Percentiles rank a stretch among this genome's conserved stretches.
These are phyloP conservation scores for Ophiocordyceps camponoti-floridani DNA, from an alignment of 2,329 filamentous ascomycete species.

Conservation along the genomic window DNA sequence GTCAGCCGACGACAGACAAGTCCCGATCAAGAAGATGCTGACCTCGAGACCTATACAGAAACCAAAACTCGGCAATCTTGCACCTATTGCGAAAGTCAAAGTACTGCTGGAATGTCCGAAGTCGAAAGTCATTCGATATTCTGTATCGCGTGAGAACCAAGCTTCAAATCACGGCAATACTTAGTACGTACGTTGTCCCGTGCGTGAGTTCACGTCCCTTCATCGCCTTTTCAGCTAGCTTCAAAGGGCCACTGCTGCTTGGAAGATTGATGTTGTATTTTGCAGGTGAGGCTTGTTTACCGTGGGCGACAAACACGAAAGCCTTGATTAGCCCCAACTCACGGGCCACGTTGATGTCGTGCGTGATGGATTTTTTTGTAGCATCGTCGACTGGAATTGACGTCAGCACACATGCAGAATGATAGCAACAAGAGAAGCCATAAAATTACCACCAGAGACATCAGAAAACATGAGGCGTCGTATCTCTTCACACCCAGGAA, in stretches of 20 bases:
- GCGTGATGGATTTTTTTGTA: not conserved
- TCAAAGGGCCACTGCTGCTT: not conserved
- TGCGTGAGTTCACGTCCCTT: conserved; percentile 11
- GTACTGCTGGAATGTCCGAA: too few species aligned
- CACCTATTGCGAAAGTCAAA: not conserved
- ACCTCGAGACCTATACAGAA: conserved; percentile 9
- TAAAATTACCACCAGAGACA: conserved; percentile 3
- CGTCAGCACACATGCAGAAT: not conserved
- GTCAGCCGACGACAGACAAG: not conserved
- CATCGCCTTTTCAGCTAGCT: conserved; percentile 8
- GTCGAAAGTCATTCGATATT: not conserved
- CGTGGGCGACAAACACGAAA: fast-evolving
- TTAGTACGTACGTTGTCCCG: conserved; percentile 4
- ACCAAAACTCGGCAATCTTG: conserved; percentile 1
- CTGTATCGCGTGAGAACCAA: not conserved
- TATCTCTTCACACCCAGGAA: not conserved
- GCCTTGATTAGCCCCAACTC: too few species aligned
- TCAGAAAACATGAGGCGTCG: conserved; percentile 5
- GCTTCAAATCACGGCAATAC: not conserved
- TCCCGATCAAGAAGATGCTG: not conserved
- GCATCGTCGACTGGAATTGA: conserved; percentile 3
- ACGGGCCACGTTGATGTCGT: not conserved
- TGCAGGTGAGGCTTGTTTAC: not conserved
- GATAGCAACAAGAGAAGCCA: not conserved
- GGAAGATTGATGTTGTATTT: not conserved